Conservation (phyloP, 768 basidiomycete species). For the Brasilioporus rufonigricans region DNA sequence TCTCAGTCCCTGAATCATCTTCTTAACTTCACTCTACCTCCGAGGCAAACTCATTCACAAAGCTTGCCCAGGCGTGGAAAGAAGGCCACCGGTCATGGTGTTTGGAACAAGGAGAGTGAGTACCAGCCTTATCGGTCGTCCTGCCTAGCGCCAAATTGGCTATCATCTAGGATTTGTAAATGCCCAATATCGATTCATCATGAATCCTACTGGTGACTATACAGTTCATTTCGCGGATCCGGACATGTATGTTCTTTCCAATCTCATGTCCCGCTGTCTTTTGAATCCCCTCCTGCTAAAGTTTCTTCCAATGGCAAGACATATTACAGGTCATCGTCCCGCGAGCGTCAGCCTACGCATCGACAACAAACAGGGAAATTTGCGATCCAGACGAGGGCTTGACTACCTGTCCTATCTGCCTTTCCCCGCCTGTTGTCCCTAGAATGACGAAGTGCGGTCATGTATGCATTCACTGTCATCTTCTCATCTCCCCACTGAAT, state of each 20-base stretch:
- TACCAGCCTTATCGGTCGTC: slow-evolving; percentile 24
- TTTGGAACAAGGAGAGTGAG: slow-evolving; percentile 93
- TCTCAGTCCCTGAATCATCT: slow-evolving; percentile 75
- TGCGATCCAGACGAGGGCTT: slow-evolving; percentile 53
- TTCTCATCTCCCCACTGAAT: slow-evolving; percentile 15
- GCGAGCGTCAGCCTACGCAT: slow-evolving; percentile 70
- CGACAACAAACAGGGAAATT: slow-evolving; percentile 51
- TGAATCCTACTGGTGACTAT: slow-evolving; percentile 90
- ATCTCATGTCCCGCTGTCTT: neutral
- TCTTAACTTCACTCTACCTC: slow-evolving; percentile 92
- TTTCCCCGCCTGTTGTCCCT: slow-evolving; percentile 85
- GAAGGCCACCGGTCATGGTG: slow-evolving; percentile 58
- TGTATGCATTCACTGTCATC: slow-evolving; percentile 50
- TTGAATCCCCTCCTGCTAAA: slow-evolving; percentile 29
- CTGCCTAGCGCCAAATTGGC: slow-evolving; percentile 15
- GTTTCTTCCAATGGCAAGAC: slow-evolving; percentile 95
- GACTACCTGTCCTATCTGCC: slow-evolving; percentile 90
- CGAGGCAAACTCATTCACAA: slow-evolving; percentile 65
- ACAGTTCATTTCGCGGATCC: slow-evolving; percentile 97
- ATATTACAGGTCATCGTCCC: slow-evolving; percentile 94
- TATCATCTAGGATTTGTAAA: slow-evolving; percentile 83
- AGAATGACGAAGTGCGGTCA: slow-evolving; percentile 98
- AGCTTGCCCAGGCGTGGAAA: slow-evolving; percentile 73
- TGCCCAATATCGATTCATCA: slow-evolving; percentile 93
- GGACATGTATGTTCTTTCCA: slow-evolving; percentile 70